Evolutionary conservation across 257 asterid species (phyloP), one percentile per base, ranked within the genome.

Genomic region (Fraxinus excelsior): DNA sequence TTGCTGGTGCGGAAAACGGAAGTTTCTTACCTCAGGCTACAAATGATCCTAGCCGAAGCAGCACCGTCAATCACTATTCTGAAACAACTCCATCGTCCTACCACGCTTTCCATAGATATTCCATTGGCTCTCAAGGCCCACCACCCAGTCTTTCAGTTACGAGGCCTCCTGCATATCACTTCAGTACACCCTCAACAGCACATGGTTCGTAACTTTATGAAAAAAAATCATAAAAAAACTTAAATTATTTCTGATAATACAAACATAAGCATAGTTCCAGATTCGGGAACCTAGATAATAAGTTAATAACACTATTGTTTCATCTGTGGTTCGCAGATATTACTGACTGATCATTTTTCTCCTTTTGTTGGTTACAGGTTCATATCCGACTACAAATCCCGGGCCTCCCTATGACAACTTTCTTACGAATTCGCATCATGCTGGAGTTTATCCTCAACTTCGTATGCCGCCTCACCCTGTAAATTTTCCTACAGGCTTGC

Each of bases 361-460:
- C 0, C 1, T 2, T 70, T 7, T 80, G n/a, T 28, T 32, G 34
- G 5, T 18, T 38, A 34, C 83, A 78, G 83, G 75, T 76, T 64
- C 82, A 13, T 42, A 19, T 28, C 37, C 69, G 44, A 51, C 78
- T 4, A 70, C 66, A 34, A 31, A 51, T 37, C 25, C 75, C 23
- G 3, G 67, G 35, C 71, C 77, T 53, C 38, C 81, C 29, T n/a
- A 28, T 67, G 78, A 74, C 42, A 42, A 40, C 18, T 34, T 46
- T 25, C 72, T 58, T 3, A 66, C 14, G 8, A 19, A 72, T 21
- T 1, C 7, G 71, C 78, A 70, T 74, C 67, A 37, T 31, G 18
- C 18, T 76, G 84, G 81, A 67, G 35, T 32, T 8, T 40, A 60
- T 34, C 71, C 60, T 9, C 78, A 26, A 29, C 73, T 68, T 71